These are phyloP conservation scores for Rosellinia necatrix DNA, from an alignment of 2,329 filamentous ascomycete species.

Conservation along the genomic window DNA sequence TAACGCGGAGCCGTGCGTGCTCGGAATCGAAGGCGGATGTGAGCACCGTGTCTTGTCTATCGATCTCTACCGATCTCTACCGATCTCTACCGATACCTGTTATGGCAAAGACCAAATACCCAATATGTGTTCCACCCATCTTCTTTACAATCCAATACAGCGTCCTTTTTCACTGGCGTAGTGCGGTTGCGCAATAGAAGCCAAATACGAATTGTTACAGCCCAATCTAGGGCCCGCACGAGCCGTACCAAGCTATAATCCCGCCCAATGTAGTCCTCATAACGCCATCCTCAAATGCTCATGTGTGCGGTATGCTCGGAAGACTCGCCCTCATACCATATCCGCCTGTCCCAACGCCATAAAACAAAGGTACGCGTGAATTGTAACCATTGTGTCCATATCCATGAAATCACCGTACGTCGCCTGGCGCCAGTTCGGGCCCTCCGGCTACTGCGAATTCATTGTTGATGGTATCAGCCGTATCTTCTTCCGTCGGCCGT, in stretches of 20 bases:
- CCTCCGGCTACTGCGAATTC: conserved; percentile 65
- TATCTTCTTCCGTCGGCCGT: conserved; percentile 53
- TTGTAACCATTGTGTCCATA: conserved; percentile 10
- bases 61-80: too few relatives aligned
- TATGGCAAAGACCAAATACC: too few relatives aligned
- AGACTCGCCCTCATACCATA: conserved; percentile 8
- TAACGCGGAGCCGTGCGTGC: not conserved
- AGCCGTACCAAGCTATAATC: conserved; percentile 4
- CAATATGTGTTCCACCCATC: too few relatives aligned
- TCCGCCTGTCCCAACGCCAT: conserved; percentile 32
- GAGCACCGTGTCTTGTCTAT: not conserved
- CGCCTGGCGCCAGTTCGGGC: conserved; percentile 61
- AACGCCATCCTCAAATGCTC: conserved; percentile 22
- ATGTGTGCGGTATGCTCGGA: conserved; percentile 11
- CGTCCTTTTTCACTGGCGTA: not conserved
- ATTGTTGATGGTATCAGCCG: conserved; percentile 61
- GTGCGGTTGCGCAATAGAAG: not conserved
- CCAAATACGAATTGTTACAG: not conserved
- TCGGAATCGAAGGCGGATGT: not conserved
- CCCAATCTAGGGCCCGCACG: not conserved
- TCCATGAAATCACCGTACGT: conserved; percentile 36
- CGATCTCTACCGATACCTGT: not conserved
- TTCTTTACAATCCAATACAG: too few relatives aligned
- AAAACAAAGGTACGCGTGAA: conserved; percentile 33
- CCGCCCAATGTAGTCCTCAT: not conserved